Conservation (phyloP, 306 rosid genomes). For the Dryas drummondii region DNA sequence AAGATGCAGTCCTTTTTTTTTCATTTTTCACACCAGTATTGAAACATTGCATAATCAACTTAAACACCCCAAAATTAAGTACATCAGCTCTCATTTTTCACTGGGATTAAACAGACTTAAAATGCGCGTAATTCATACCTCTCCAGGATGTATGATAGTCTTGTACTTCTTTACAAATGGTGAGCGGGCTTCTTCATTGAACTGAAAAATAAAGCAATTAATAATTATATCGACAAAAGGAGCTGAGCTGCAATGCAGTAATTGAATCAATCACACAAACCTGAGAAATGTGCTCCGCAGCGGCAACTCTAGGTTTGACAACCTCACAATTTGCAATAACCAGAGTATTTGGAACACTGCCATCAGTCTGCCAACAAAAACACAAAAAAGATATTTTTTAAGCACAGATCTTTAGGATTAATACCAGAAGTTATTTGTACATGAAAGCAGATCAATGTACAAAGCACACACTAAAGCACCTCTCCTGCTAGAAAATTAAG, state of each 20-base stretch:
- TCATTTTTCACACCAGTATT: not conserved
- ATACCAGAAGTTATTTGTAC: not conserved
- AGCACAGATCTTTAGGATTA: not conserved
- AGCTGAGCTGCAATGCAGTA: constrained; percentile 12
- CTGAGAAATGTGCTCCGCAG: constrained; percentile 99
- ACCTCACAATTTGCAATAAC: constrained; percentile 98
- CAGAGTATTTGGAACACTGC: constrained; percentile 95
- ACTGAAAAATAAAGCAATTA: constrained; percentile 47
- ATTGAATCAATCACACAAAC: constrained; percentile 30
- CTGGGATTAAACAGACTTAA: not conserved
- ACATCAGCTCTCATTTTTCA: not conserved
- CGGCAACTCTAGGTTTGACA: constrained; percentile 97
- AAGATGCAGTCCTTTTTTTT: not conserved
- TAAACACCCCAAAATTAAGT: not conserved
- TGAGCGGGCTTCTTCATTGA: constrained; percentile 98
- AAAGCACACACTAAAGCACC: too few species aligned
- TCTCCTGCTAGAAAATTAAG: too few species aligned
- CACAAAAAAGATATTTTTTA: not conserved
- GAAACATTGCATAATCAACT: not conserved
- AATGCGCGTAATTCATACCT: constrained; percentile 48
- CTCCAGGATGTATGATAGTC: constrained; percentile 99
- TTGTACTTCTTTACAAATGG: constrained; percentile 99
- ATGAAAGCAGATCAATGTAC: too few species aligned
- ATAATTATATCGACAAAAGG: not conserved
- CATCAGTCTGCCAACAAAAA: constrained; percentile 69